These are phyloP conservation scores for Chlorokybus atmophyticus DNA, from an alignment of 139 green algal species.

Conservation along the genomic window DNA sequence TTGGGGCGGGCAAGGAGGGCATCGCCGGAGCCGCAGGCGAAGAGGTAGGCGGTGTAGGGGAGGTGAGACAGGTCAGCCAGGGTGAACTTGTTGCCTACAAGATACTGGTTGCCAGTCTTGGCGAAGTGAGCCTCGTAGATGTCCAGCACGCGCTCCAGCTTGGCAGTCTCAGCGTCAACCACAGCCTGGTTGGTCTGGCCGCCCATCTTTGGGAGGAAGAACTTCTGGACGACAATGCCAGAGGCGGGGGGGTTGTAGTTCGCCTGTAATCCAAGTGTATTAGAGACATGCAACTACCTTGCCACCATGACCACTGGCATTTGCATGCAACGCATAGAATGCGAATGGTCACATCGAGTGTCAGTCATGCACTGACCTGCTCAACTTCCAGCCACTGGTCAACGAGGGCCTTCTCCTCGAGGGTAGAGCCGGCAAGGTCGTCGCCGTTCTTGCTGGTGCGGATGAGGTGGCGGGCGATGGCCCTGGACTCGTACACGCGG, in stretches of 20 bases:
- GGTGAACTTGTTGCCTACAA: slow-evolving; percentile 16
- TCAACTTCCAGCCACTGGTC: slow-evolving; percentile 29
- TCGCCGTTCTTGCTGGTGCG: slow-evolving; percentile 8
- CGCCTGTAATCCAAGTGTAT: no score
- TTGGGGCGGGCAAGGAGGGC: slow-evolving; percentile 8
- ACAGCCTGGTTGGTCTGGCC: slow-evolving; percentile 6
- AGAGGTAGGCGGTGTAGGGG: slow-evolving; percentile 21
- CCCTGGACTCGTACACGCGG: slow-evolving; percentile 15
- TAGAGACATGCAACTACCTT: no score
- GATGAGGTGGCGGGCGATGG: slow-evolving; percentile 17
- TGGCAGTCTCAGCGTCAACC: slow-evolving; percentile 6
- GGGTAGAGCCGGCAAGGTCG: slow-evolving; percentile 16
- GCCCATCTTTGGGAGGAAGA: slow-evolving; percentile 20
- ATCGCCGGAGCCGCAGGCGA: slow-evolving; percentile 1
- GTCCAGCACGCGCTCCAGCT: slow-evolving; percentile 26
- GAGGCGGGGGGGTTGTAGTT: no score
- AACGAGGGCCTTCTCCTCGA: slow-evolving; percentile 14
- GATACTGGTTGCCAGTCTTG: slow-evolving; percentile 24
- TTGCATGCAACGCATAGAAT: no score
- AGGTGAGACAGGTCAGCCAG: slow-evolving; percentile 25
- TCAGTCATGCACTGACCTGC: no score
- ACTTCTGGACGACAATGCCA: slow-evolving; percentile 14
- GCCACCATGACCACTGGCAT: no score
- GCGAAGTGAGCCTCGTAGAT: slow-evolving; percentile 23
- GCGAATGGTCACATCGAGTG: no score